phyloP scores from a whole-genome alignment of 495 filamentous ascomycete genomes.

The Pyrenopolyporus hunteri region DNA sequence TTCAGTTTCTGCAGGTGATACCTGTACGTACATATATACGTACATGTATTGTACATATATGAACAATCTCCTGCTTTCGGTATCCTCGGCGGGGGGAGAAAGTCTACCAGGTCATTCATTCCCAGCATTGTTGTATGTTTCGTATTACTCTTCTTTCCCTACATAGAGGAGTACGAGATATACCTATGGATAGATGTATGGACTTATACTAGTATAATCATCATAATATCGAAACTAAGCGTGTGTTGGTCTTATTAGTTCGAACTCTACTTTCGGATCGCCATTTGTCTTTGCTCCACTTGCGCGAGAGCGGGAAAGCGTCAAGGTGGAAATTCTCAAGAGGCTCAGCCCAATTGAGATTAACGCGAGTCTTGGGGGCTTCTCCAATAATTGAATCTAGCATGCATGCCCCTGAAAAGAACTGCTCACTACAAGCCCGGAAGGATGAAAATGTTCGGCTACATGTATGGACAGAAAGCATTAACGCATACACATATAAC shows the following conservation, averaged over 20 bases:
- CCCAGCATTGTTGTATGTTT: neutral
- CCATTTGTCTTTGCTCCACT: conserved; percentile 17
- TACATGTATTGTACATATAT: conserved; percentile 1
- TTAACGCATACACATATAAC: conserved; percentile 1
- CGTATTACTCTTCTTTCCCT: conserved; percentile 1
- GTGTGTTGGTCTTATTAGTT: conserved; percentile 17
- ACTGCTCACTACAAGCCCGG: neutral
- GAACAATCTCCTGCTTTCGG: neutral
- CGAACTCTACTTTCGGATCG: conserved; percentile 26
- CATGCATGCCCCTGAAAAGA: conserved; percentile 28
- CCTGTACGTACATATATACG: neutral
- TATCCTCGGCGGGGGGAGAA: neutral
- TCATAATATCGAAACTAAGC: neutral
- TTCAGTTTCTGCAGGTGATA: conserved; percentile 28
- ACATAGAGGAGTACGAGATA: neutral
- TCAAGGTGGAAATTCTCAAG: conserved; percentile 15
- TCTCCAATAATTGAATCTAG: conserved; percentile 11
- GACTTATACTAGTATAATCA: too few relatives aligned
- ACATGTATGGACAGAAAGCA: too few relatives aligned
- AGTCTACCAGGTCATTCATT: conserved; percentile 3
- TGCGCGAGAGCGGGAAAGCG: conserved; percentile 7
- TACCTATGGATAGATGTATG: too few relatives aligned
- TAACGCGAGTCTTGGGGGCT: conserved; percentile 16
- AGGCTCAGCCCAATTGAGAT: conserved; percentile 28
- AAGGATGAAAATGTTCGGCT: conserved; percentile 9